phyloP scores from a whole-genome alignment of 345 rosid genomes.

The Diplotaxis tenuifolia region DNA sequence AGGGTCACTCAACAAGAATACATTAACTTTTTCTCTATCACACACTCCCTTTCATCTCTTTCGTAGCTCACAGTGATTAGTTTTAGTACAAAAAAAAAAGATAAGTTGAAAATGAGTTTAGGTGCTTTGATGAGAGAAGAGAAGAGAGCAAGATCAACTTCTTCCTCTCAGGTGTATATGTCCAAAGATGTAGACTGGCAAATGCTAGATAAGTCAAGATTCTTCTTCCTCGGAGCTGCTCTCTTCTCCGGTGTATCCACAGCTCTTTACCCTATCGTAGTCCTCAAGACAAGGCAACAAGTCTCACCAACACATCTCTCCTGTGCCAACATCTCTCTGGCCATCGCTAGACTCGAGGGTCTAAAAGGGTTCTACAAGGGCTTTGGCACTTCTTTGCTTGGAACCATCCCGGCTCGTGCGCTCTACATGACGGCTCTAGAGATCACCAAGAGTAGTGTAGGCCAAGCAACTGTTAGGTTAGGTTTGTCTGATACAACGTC shows the following conservation, averaged over 20 bases:
- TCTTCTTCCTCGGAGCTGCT: constrained; percentile 88
- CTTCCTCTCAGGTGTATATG: constrained; percentile 62
- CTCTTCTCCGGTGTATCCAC: constrained; percentile 88
- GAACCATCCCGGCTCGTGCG: constrained; percentile 91
- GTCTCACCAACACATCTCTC: constrained; percentile 58
- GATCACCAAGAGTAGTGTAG: constrained; percentile 86
- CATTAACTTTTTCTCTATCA: neutral
- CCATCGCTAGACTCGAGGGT: constrained; percentile 72
- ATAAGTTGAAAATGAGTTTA: constrained; percentile 47
- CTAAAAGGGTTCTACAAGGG: constrained; percentile 80
- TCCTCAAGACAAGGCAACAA: constrained; percentile 87
- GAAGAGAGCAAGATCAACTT: constrained; percentile 25
- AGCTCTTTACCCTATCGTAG: constrained; percentile 67
- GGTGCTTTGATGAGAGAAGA: constrained; percentile 52
- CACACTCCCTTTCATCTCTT: neutral
- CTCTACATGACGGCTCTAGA: constrained; percentile 88
- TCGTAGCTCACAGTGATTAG: too few relatives aligned
- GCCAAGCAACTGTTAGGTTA: constrained; percentile 64
- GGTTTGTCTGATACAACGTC: constrained; percentile 73
- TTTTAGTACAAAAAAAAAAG: too few relatives aligned
- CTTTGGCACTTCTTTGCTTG: constrained; percentile 82
- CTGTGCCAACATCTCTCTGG: constrained; percentile 54
- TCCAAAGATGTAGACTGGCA: constrained; percentile 81
- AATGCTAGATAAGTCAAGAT: constrained; percentile 87
- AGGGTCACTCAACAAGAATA: constrained; percentile 2